Base-by-base conservation (phyloP, 257 asterid genomes). In the Salvia miltiorrhiza region DNA sequence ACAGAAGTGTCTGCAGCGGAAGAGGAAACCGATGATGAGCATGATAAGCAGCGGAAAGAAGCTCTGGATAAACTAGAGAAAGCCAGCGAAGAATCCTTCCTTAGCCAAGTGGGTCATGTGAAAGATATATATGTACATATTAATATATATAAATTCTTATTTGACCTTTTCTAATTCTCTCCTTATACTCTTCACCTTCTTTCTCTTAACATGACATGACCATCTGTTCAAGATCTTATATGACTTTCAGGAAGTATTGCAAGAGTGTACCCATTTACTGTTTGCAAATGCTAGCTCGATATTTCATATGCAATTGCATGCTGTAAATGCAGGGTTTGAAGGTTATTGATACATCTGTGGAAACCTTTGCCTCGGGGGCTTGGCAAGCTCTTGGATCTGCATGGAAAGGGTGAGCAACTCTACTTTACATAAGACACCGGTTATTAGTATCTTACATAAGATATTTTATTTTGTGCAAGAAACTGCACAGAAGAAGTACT, bases 331-430 rank as follows among this genome's bases (percentile, higher is more conserved):
- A 94, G 99, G 97, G 97, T 54, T 69, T 94, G 86, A 91, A 84
- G 87, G 95, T 72, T 69, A 63, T 94, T 26, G 97, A 94, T 78
- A 76, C 83, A 56, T 87, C 90, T 43, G 96, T 94, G 70, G 99
- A 91, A 77, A 87, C 86, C 60, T 78, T 94, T 76, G 83, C 99
- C 73, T 79, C 97, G 21, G 97, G 97, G 76, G 99, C 99, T 78
- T 94, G 99, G 99, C 84, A 82, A 77, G 99, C 95, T 77, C 71
- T 94, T 21, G 99, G 99, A 86, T 84, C 83, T 85, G 97, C 96
- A 48, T 89, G 80, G 85, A 94, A 83, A 91, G 99, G 95, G 79
- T 79, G 91, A 75, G 90, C 90, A 57, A 75, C 76, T 78, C 80
- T 88, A 43, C n/a, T n/a, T n/a, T n/a, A n/a, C n/a, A n/a, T n/a